These are phyloP conservation scores for Colletotrichum salicis DNA, from an alignment of 2,329 filamentous ascomycete genomes.

Conservation along the genomic window DNA sequence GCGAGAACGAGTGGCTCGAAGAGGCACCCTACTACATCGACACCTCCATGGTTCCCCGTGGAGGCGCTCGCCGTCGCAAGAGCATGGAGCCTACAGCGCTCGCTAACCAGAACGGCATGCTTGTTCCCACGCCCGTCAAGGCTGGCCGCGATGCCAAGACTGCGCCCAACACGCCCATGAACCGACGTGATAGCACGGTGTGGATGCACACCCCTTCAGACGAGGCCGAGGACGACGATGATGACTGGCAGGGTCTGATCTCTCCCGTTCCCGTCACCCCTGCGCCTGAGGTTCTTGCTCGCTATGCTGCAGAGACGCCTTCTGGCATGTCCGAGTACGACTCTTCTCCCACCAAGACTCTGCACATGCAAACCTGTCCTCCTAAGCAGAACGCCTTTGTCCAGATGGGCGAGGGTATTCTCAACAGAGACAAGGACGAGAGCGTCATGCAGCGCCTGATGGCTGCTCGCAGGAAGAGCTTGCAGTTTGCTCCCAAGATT, in stretches of 20 bases:
- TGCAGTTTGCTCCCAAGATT: constrained; percentile 81
- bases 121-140: constrained; percentile 59
- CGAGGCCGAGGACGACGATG: constrained; percentile 48
- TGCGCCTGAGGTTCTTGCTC: constrained; percentile 63
- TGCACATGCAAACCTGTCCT: constrained; percentile 65
- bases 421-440: constrained; percentile 64
- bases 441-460: constrained; percentile 71
- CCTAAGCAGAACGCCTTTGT: constrained; percentile 55
- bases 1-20: constrained; percentile 80
- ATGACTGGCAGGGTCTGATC: constrained; percentile 57
- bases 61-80: constrained; percentile 78
- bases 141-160: constrained; percentile 45
- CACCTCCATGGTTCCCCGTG: constrained; percentile 73
- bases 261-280: constrained; percentile 70
- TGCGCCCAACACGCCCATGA: constrained; percentile 59
- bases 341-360: constrained; percentile 48
- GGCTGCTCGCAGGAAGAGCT: constrained; percentile 78
- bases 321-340: constrained; percentile 46
- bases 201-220: constrained; percentile 68
- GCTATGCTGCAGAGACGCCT: constrained; percentile 62
- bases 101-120: constrained; percentile 74
- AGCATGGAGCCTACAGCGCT: constrained; percentile 82
- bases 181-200: constrained; percentile 63
- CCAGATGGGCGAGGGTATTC: constrained; percentile 56
- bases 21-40: constrained; percentile 77